phyloP scores from a whole-genome alignment of 768 basidiomycete species.

The Psilocybe subaeruginosa region DNA sequence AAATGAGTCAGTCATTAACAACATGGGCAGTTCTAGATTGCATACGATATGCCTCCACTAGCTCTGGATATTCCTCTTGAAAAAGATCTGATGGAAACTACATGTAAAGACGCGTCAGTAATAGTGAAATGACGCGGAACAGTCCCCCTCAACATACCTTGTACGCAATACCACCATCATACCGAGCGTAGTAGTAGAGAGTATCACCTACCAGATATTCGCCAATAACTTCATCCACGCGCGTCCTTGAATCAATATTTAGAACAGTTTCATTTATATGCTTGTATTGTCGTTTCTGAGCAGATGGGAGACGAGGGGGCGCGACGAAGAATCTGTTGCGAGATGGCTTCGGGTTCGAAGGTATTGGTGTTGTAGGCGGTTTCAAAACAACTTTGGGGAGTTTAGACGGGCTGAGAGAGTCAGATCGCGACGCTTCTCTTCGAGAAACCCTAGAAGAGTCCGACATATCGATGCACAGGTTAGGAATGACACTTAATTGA shows the following conservation, averaged over 20 bases:
- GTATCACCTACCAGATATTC: conserved; percentile 44
- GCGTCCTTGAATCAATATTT: conserved; percentile 32
- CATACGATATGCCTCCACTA: conserved; percentile 64
- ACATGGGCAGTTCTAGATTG: not conserved
- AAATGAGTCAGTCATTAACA: conserved; percentile 10
- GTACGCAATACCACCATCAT: conserved; percentile 56
- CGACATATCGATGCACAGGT: not conserved
- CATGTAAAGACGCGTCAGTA: conserved; percentile 9
- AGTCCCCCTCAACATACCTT: conserved; percentile 40
- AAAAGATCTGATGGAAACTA: conserved; percentile 55
- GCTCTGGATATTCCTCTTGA: conserved; percentile 35
- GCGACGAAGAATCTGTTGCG: conserved; percentile 35
- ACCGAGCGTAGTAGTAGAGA: conserved; percentile 66
- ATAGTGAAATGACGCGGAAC: not conserved
- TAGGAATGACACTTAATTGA: not conserved
- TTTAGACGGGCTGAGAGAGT: conserved; percentile 1
- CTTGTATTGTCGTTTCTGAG: conserved; percentile 46
- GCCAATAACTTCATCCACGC: conserved; percentile 56
- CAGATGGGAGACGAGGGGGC: conserved; percentile 38
- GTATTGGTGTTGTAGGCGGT: not conserved
- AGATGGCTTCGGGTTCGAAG: conserved; percentile 1
- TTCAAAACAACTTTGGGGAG: conserved; percentile 7
- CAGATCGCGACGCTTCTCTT: not conserved
- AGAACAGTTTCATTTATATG: conserved; percentile 34
- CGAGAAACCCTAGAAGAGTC: not conserved